phyloP scores from a whole-genome alignment of 345 rosid species.

The Syzygium aromaticum region DNA sequence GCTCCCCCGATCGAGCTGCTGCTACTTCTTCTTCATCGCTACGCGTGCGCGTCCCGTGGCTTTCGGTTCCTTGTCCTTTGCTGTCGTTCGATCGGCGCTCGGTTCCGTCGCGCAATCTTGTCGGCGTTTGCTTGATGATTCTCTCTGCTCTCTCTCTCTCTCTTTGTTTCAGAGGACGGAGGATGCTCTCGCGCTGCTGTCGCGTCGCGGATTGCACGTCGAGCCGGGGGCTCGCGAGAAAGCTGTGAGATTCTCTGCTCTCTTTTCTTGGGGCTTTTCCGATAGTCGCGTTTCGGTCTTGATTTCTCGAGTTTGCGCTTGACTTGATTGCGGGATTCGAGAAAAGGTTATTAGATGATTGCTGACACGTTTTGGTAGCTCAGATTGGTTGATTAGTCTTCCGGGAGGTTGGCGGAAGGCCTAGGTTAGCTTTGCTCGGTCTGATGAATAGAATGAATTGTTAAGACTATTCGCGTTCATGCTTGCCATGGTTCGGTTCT shows the following conservation, averaged over 20 bases:
- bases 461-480: neutral
- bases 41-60: neutral
- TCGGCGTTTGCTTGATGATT: neutral
- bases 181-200: constrained; percentile 22
- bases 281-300: neutral
- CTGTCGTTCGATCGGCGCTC: neutral
- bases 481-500: neutral
- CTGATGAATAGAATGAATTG: neutral
- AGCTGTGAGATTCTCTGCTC: constrained; percentile 51
- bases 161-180: constrained; percentile 21
- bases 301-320: neutral
- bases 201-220: constrained; percentile 69
- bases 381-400: neutral
- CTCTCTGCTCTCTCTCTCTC: neutral
- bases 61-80: neutral
- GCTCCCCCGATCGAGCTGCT: neutral
- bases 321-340: neutral
- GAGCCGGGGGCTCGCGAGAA: constrained; percentile 83
- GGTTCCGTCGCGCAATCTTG: neutral
- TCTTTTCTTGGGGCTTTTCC: neutral
- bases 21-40: neutral
- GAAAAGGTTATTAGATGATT: neutral
- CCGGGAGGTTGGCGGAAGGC: neutral
- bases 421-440: neutral
- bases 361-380: neutral